Percentiles rank a stretch among this genome's conserved stretches.
Conservation (phyloP, 768 basidiomycete species). For the Mycena latifolia region DNA sequence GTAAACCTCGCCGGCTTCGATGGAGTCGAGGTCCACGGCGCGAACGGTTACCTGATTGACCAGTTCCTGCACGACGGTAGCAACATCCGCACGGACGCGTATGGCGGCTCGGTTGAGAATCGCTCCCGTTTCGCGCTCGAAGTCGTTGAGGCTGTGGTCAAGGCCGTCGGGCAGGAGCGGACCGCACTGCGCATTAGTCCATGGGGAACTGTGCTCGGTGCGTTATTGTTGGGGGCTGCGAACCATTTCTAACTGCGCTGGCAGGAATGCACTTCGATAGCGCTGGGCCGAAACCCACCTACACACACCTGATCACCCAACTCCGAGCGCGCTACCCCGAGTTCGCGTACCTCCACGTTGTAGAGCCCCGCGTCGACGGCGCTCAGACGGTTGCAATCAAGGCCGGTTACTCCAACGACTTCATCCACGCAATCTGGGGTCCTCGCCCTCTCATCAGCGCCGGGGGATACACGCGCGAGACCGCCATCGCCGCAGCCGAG, state of each 20-base stretch:
- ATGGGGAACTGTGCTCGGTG: conserved; percentile 40
- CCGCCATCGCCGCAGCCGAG: conserved; percentile 46
- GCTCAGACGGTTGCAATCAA: conserved; percentile 2
- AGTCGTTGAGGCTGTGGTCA: conserved; percentile 55
- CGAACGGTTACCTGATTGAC: conserved; percentile 52
- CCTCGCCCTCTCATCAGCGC: not conserved
- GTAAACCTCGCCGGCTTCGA: conserved; percentile 66
- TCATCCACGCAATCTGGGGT: not conserved
- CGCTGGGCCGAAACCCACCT: conserved; percentile 59
- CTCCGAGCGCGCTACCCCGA: conserved; percentile 49
- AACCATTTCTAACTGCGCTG: conserved; percentile 35
- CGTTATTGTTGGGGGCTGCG: too few species aligned
- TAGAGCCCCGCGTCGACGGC: conserved; percentile 49
- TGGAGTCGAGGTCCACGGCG: conserved; percentile 61
- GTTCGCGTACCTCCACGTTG: conserved; percentile 46
- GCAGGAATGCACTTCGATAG: conserved; percentile 53
- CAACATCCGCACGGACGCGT: conserved; percentile 54
- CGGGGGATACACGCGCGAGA: conserved; percentile 50
- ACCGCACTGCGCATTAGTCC: conserved; percentile 59
- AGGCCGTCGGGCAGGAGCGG: conserved; percentile 58
- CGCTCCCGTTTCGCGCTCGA: conserved; percentile 61
- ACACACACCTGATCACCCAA: conserved; percentile 54
- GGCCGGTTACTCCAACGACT: conserved; percentile 42
- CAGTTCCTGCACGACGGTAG: conserved; percentile 59
- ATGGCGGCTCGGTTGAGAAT: conserved; percentile 51